Percentiles rank a stretch among this genome's conserved stretches.
Evolutionary conservation across 805 yeast genomes (phyloP).

Genomic region (Sungouiozyma intestinalis): DNA sequence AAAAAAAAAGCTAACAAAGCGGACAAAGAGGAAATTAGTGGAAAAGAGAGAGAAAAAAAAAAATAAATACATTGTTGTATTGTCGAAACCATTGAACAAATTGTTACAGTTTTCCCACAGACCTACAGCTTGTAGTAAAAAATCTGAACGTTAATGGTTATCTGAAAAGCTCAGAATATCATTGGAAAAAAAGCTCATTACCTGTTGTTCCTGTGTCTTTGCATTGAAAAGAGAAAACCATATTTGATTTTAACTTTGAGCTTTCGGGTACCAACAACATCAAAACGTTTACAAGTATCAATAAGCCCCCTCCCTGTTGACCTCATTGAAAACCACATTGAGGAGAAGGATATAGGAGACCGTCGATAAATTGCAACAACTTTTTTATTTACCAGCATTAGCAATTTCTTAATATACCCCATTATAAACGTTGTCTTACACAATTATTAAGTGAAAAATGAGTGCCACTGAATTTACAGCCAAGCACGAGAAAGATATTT

Average conservation of each 20-base stretch:
- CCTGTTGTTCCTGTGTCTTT: background rate
- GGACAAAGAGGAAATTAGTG: background rate
- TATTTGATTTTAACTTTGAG: background rate
- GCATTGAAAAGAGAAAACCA: background rate
- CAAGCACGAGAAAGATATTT: slow-evolving; percentile 13
- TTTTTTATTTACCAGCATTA: too few relatives aligned
- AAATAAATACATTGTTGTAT: too few relatives aligned
- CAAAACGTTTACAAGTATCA: background rate
- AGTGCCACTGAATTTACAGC: slow-evolving; percentile 1
- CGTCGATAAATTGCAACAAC: too few relatives aligned
- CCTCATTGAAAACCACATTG: too few relatives aligned
- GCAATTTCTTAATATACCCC: too few relatives aligned
- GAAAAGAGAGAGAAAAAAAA: background rate
- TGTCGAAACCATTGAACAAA: background rate
- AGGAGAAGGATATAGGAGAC: too few relatives aligned
- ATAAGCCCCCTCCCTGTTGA: too few relatives aligned
- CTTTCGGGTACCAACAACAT: background rate
- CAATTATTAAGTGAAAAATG: background rate
- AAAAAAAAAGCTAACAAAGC: background rate
- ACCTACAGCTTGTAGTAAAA: background rate
- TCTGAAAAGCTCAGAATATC: background rate
- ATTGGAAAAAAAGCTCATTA: background rate
- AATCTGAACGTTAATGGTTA: background rate
- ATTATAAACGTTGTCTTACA: too few relatives aligned
- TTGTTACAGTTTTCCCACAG: background rate